A percentile compares a stretch with the other conserved stretches of the same genome.
phyloP scores from a whole-genome alignment of 495 filamentous ascomycete species.

The Collariella sp. region DNA sequence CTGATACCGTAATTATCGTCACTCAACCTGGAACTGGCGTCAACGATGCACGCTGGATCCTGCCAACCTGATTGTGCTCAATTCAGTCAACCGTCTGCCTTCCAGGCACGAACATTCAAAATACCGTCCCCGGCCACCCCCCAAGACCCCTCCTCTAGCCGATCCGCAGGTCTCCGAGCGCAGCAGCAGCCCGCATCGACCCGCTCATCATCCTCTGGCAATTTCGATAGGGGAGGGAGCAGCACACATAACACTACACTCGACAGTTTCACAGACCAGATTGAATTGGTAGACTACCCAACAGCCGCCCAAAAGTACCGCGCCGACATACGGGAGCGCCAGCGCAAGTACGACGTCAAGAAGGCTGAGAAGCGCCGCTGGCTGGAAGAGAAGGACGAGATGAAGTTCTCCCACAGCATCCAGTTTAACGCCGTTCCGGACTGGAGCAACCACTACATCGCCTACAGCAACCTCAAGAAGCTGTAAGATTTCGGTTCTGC shows the following conservation, averaged over 20 bases:
- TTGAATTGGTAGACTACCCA: constrained; percentile 33
- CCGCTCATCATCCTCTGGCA: constrained; percentile 13
- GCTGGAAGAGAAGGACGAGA: constrained; percentile 64
- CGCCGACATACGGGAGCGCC: constrained; percentile 5
- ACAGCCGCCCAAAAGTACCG: constrained; percentile 2
- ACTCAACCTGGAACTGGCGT: background rate
- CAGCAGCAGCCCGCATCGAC: constrained; percentile 17
- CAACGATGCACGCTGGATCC: too few species aligned
- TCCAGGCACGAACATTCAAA: constrained; percentile 25
- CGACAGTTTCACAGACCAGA: constrained; percentile 12
- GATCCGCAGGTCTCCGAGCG: constrained; percentile 17
- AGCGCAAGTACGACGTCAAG: constrained; percentile 26
- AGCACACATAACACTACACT: constrained; percentile 16
- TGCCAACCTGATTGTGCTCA: too few species aligned
- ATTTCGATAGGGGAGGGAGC: constrained; percentile 37
- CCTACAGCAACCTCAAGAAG: constrained; percentile 98
- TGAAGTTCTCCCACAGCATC: constrained; percentile 99
- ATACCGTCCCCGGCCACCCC: constrained; percentile 27
- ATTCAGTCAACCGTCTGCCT: background rate
- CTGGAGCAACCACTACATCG: constrained; percentile 95
- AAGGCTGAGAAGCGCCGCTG: constrained; percentile 44
- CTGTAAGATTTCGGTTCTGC: constrained; percentile 50
- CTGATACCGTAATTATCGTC: background rate
- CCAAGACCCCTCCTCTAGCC: constrained; percentile 34
- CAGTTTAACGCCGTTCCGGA: constrained; percentile 99